Conservation (phyloP, 2,329 filamentous ascomycete genomes). For the Hirsutella thompsonii region DNA sequence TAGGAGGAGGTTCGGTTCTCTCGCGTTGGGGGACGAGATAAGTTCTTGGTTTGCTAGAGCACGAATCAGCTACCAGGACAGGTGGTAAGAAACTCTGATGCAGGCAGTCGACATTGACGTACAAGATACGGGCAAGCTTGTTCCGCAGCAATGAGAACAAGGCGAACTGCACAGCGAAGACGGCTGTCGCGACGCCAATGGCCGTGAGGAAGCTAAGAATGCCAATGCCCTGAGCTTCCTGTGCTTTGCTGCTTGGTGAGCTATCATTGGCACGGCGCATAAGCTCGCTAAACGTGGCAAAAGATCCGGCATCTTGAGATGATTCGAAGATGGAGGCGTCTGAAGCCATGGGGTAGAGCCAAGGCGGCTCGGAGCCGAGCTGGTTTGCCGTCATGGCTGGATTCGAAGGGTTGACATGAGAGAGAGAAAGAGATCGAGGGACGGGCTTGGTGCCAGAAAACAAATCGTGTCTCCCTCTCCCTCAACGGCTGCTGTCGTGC, state of each 20-base stretch:
- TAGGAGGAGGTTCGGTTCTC: slow-evolving; percentile 62
- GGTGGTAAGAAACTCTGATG: neutral
- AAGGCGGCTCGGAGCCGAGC: neutral
- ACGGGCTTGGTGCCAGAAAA: too few species aligned
- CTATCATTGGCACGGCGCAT: neutral
- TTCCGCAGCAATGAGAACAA: slow-evolving; percentile 68
- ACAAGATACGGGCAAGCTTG: slow-evolving; percentile 76
- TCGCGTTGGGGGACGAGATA: slow-evolving; percentile 79
- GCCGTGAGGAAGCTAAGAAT: slow-evolving; percentile 46
- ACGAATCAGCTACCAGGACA: neutral
- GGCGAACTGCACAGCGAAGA: slow-evolving; percentile 52
- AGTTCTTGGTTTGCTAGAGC: slow-evolving; percentile 60
- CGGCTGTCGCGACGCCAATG: slow-evolving; percentile 44
- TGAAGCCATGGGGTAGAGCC: neutral
- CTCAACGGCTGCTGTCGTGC: too few species aligned
- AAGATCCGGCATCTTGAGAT: neutral
- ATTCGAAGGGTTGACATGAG: neutral
- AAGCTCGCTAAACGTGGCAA: neutral
- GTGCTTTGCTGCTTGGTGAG: slow-evolving; percentile 11
- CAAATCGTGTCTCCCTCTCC: too few species aligned
- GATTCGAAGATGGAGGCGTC: neutral
- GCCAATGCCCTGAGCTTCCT: slow-evolving; percentile 30
- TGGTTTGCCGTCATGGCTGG: neutral
- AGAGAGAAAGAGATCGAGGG: neutral
- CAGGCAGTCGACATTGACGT: slow-evolving; percentile 18